A percentile compares a stretch with the other conserved stretches of the same genome.
Conservation (phyloP, 257 asterid species). For the Solanum paucissectum region DNA sequence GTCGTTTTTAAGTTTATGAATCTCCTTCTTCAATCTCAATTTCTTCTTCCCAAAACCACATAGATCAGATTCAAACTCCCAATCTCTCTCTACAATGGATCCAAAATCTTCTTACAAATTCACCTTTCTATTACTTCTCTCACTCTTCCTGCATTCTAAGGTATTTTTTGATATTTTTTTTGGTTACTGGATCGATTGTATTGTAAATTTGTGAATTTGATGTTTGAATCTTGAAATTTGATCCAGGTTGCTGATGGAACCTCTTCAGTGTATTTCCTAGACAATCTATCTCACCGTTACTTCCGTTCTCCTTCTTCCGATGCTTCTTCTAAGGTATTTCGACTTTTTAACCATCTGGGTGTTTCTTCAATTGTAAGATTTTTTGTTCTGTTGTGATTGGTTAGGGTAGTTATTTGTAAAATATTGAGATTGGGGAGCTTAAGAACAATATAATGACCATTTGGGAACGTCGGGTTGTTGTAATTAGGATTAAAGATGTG, state of each 20-base stretch:
- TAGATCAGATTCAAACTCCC: background rate
- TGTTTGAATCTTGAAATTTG: background rate
- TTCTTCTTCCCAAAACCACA: background rate
- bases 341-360: background rate
- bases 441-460: background rate
- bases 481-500: background rate
- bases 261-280: constrained; percentile 53
- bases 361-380: background rate
- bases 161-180: background rate
- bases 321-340: constrained; percentile 21
- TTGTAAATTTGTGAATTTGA: background rate
- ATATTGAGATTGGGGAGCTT: background rate
- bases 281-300: constrained; percentile 43
- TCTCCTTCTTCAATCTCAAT: background rate
- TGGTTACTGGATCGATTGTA: constrained; percentile 10
- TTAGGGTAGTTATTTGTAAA: background rate
- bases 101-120: background rate
- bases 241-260: constrained; percentile 43
- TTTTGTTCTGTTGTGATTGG: background rate
- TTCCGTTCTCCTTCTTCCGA: constrained; percentile 42
- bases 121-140: constrained; percentile 22
- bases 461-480: background rate
- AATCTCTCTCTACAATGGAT: constrained; percentile 10
- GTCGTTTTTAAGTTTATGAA: background rate
- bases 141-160: constrained; percentile 25